These are phyloP conservation scores for Podospora didyma DNA, from an alignment of 495 filamentous ascomycete genomes.

Conservation along the genomic window DNA sequence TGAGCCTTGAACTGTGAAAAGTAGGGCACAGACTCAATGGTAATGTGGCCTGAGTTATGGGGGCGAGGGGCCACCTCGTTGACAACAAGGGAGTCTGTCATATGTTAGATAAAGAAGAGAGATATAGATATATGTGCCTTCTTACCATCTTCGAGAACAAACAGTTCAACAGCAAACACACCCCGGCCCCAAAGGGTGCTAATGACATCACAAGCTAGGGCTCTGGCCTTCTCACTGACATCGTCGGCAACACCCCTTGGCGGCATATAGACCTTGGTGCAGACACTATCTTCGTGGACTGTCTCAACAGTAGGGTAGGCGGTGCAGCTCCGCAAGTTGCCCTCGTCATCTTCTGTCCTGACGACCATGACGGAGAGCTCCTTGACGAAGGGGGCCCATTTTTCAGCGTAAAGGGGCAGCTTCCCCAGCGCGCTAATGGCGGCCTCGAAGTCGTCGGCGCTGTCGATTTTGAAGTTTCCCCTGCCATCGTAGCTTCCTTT, in stretches of 20 bases:
- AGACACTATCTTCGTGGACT: constrained; percentile 90
- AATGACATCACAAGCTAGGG: constrained; percentile 75
- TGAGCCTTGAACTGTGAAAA: constrained; percentile 92
- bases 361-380: constrained; percentile 95
- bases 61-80: constrained; percentile 95
- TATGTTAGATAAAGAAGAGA: neutral
- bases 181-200: constrained; percentile 80
- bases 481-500: constrained; percentile 93
- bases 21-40: constrained; percentile 82
- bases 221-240: constrained; percentile 62
- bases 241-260: constrained; percentile 64
- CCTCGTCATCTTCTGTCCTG: constrained; percentile 72
- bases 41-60: constrained; percentile 97
- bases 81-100: constrained; percentile 57
- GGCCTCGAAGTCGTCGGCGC: constrained; percentile 60
- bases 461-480: constrained; percentile 78
- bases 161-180: constrained; percentile 96
- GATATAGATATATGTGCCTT: constrained; percentile 3
- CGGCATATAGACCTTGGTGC: constrained; percentile 88
- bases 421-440: constrained; percentile 68
- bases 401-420: constrained; percentile 80
- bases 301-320: constrained; percentile 92
- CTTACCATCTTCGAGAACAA: constrained; percentile 72
- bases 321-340: constrained; percentile 44
- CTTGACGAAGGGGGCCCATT: constrained; percentile 80